These are phyloP conservation scores for Trichosporon sp. DNA, from an alignment of 1,284 basidiomycete genomes.

Conservation along the genomic window DNA sequence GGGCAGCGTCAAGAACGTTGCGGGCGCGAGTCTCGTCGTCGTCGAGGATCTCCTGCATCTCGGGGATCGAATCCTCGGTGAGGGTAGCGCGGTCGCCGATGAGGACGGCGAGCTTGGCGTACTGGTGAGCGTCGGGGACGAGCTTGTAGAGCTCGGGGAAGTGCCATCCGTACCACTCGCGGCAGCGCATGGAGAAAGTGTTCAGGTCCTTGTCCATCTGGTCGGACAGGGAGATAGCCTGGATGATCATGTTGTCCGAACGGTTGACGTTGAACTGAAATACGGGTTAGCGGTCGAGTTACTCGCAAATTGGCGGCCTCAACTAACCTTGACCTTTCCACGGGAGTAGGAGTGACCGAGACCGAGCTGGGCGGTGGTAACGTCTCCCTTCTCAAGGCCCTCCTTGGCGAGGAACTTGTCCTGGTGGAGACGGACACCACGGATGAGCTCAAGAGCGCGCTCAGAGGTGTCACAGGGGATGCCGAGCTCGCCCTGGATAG, in stretches of 20 bases:
- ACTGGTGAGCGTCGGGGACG: slow-evolving; percentile 93
- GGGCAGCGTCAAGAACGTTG: slow-evolving; percentile 91
- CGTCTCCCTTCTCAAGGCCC: slow-evolving; percentile 80
- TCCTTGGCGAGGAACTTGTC: slow-evolving; percentile 72
- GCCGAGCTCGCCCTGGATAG: slow-evolving; percentile 75
- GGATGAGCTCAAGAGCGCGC: slow-evolving; percentile 81
- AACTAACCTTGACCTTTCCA: slow-evolving; percentile 80
- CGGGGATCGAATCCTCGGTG: slow-evolving; percentile 70
- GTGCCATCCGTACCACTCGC: slow-evolving; percentile 99
- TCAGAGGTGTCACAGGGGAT: slow-evolving; percentile 89
- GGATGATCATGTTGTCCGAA: slow-evolving; percentile 99
- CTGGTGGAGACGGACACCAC: slow-evolving; percentile 90
- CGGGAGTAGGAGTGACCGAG: slow-evolving; percentile 97
- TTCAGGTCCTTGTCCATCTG: slow-evolving; percentile 99
- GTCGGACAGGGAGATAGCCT: slow-evolving; percentile 96
- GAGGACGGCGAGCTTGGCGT: slow-evolving; percentile 82
- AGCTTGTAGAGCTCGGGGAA: slow-evolving; percentile 96
- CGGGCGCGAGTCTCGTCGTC: slow-evolving; percentile 85
- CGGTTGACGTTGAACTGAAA: slow-evolving; percentile 93
- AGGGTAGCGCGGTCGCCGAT: slow-evolving; percentile 79
- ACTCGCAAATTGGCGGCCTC: not conserved
- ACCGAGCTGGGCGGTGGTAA: slow-evolving; percentile 91
- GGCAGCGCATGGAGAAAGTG: slow-evolving; percentile 95
- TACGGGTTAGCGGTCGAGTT: slow-evolving; percentile 18
- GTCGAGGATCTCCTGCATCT: slow-evolving; percentile 79